Evolutionary conservation across 2,329 filamentous ascomycete genomes (phyloP).

Genomic region (Talaromyces sp.): DNA sequence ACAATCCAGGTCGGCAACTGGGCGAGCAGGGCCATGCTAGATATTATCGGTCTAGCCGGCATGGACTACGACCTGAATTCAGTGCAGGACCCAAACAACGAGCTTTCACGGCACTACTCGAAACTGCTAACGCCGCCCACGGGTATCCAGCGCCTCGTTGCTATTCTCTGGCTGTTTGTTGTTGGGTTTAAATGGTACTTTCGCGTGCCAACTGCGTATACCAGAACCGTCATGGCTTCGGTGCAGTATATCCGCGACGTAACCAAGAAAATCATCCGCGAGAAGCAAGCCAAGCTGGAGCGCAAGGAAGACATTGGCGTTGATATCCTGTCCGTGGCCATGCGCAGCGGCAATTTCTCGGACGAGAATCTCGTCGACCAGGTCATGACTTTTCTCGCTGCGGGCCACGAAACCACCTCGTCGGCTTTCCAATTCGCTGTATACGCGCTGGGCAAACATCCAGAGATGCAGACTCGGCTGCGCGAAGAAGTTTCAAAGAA

Average conservation of each 20-base stretch:
- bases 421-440: slow-evolving; percentile 70
- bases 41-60: slow-evolving; percentile 70
- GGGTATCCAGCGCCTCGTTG: slow-evolving; percentile 41
- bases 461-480: slow-evolving; percentile 60
- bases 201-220: slow-evolving; percentile 64
- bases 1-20: slow-evolving; percentile 57
- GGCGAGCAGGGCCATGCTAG: slow-evolving; percentile 64
- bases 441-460: slow-evolving; percentile 63
- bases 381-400: slow-evolving; percentile 83
- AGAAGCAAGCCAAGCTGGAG: slow-evolving; percentile 59
- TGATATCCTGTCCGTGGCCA: slow-evolving; percentile 76
- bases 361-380: slow-evolving; percentile 82
- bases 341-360: slow-evolving; percentile 68
- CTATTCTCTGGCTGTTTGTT: slow-evolving; percentile 53
- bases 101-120: slow-evolving; percentile 44
- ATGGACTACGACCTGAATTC: slow-evolving; percentile 67
- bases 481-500: slow-evolving; percentile 61
- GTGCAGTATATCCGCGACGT: slow-evolving; percentile 57
- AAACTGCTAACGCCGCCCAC: slow-evolving; percentile 19
- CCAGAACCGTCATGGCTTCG: slow-evolving; percentile 57
- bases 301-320: slow-evolving; percentile 26
- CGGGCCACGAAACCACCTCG: slow-evolving; percentile 76
- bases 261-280: slow-evolving; percentile 63
- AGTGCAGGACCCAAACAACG: slow-evolving; percentile 55
- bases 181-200: slow-evolving; percentile 59